Base-by-base conservation (phyloP, 73 alveolate genomes). In the Diophrys sp. region DNA sequence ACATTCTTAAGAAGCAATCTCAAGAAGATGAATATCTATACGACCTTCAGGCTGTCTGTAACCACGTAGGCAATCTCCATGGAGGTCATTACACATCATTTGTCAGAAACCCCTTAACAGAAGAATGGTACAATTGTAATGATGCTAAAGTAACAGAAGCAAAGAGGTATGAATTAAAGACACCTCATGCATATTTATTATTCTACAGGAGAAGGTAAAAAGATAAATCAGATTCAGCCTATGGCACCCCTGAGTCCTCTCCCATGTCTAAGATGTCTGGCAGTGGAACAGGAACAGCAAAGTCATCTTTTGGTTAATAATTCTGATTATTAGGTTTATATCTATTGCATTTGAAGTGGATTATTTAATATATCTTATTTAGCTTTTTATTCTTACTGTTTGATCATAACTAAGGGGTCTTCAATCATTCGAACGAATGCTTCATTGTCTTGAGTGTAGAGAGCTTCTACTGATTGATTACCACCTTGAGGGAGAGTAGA, bases 51-150 rank as follows among this genome's bases (percentile, higher is more conserved):
- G 94, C 91, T 23, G 92, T 91, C 0, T 73, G 83, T 56, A 94
- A 94, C 81, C 98, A 94, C 74, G 85, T 92, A 33, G 98, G 98
- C 27, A 82, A 89, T 54, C 78, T 90, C 66, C 95, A 91, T 77
- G 97, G 97, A 18, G 98, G 98, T 2, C 98, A 94, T 67, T 94
- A 94, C 73, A 83, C 94, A 26, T 86, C 95, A 24, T 90, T 84
- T 56, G 78, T 92, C 27, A 71, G 87, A 75, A 94, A 92, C 75
- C 83, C 74, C 0, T 31, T 68, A 14, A 34, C 82, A 25, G 89
- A 93, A 26, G 80, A 84, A 77, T 94, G 98, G 98, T 84, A 81
- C 53, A 89, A 92, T 86, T 94, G 81, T 80, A 97, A 94, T 84
- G 98, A 94, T 77, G 87, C 90, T 1, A 84, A 84, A 14, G 96